Evolutionary conservation across 2,329 filamentous ascomycete species (phyloP).

Genomic region (Karstenula rhodostoma): DNA sequence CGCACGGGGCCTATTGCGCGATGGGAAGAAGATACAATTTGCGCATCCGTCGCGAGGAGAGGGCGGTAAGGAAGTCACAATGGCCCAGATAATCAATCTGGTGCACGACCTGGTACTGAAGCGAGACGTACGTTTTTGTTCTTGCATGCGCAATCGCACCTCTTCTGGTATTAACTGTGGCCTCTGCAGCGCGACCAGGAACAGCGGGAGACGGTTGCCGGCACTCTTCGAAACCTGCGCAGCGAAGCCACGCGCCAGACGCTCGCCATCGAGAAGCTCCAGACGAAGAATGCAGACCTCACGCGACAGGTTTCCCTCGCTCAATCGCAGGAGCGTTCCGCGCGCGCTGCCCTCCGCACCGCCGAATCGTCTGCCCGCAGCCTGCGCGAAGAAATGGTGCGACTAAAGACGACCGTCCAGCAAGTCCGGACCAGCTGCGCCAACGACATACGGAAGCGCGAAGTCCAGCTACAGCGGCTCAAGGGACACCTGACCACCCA

Average conservation of each 20-base stretch:
- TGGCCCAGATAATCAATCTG: conserved; percentile 88
- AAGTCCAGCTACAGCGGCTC: conserved; percentile 85
- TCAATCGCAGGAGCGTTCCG: conserved; percentile 75
- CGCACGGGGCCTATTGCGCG: conserved; percentile 68
- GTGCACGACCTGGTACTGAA: conserved; percentile 92
- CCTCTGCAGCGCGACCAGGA: conserved; percentile 80
- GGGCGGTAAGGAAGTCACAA: conserved; percentile 71
- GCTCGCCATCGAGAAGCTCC: conserved; percentile 68
- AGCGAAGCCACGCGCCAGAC: conserved; percentile 78
- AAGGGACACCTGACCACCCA: conserved; percentile 83
- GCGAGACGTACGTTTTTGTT: conserved; percentile 74
- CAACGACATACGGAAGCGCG: conserved; percentile 89
- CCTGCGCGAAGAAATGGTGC: conserved; percentile 84
- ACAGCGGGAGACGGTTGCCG: conserved; percentile 82
- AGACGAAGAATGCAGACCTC: conserved; percentile 64
- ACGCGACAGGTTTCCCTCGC: conserved; percentile 64
- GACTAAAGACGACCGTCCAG: conserved; percentile 78
- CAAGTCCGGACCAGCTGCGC: conserved; percentile 88
- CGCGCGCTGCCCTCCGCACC: conserved; percentile 73
- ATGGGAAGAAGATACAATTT: conserved; percentile 82
- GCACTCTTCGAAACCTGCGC: conserved; percentile 78
- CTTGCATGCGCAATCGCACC: background rate
- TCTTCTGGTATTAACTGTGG: conserved; percentile 19
- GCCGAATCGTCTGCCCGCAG: conserved; percentile 77
- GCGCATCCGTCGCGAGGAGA: conserved; percentile 72